Evolutionary conservation across 768 basidiomycete genomes (phyloP), one percentile per base, ranked within the genome.

Genomic region (Mycena alexandri): DNA sequence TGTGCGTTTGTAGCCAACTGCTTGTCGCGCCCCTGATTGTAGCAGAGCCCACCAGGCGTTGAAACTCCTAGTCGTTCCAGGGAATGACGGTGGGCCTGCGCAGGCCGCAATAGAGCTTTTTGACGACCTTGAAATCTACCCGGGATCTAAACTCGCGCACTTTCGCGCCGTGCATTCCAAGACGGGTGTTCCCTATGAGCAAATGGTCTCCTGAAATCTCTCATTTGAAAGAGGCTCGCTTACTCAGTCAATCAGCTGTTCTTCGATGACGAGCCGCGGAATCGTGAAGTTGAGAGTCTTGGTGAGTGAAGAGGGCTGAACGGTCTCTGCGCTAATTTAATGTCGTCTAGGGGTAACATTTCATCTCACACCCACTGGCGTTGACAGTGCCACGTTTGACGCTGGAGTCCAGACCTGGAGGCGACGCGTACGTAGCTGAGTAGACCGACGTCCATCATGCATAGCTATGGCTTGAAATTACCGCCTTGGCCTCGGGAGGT

Each of bases 111-210:
- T 86, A 59, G 76, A 84, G 36, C 90, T 88, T 69, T 92, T 93
- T 73, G 87, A 91, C 72, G 85, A 93, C 64, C 69, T 87, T 50
- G 91, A 93, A 73, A 92, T 94, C 76, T 93, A 91, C 74, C 91
- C 91, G 25, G 89, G 92, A 17, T 93, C 93, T 24, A 96, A 96
- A 79, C 79, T 94, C 19, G 84, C 85, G 5, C 94, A 96, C 74
- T 96, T 96, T 81, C 89, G 86, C 75, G 83, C 86, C 51, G 73
- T 96, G 24, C 90, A 94, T 74, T 79, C 86, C 53, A 85, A 87
- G 71, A 95, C 93, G 0, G 90, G 89, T 2, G 87, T 95, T 55
- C 87, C 92, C 0, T 95, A 93, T 73, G 84, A 86, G 10, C 89
- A 94, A 68, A 95, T 95, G 93, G 92, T 91, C 50, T 22, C 82